phyloP scores from a whole-genome alignment of 2,329 filamentous ascomycete species.

The Ascocoryne sarcoides region DNA sequence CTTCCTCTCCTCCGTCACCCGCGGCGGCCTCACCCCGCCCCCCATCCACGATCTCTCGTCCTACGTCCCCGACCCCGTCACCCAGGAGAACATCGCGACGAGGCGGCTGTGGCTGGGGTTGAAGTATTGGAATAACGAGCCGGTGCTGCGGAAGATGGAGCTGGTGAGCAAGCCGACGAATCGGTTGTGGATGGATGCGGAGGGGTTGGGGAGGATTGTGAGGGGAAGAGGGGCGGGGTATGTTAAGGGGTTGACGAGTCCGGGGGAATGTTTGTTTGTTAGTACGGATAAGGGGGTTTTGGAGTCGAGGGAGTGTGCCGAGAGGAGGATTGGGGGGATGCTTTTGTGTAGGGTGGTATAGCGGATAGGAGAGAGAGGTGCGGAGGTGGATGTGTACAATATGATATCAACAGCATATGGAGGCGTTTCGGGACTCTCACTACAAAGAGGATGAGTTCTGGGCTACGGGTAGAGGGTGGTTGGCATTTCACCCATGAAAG shows the following conservation, averaged over 20 bases:
- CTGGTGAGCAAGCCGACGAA: constrained; percentile 61
- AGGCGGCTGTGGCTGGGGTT: constrained; percentile 61
- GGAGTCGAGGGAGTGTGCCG: constrained; percentile 62
- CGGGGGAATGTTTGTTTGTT: constrained; percentile 62
- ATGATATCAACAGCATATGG: too few species aligned
- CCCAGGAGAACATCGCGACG: constrained; percentile 50
- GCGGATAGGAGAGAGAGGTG: constrained; percentile 5
- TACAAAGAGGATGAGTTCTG: constrained; percentile 9
- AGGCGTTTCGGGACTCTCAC: too few species aligned
- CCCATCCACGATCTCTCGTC: constrained; percentile 38
- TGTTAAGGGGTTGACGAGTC: constrained; percentile 54
- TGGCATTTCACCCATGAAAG: constrained; percentile 8
- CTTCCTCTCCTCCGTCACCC: constrained; percentile 59
- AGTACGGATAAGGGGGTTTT: constrained; percentile 58
- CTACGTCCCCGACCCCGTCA: constrained; percentile 41
- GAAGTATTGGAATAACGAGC: constrained; percentile 66
- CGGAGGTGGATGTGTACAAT: constrained; percentile 9
- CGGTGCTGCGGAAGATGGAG: constrained; percentile 54
- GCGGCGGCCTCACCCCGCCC: constrained; percentile 51
- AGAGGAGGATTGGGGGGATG: constrained; percentile 60
- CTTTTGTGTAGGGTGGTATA: constrained; percentile 53
- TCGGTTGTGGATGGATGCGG: constrained; percentile 52
- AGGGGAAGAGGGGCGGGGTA: constrained; percentile 48
- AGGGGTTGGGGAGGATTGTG: constrained; percentile 47
- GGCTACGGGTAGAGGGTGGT: constrained; percentile 15